Evolutionary conservation across 768 basidiomycete species (phyloP).

Genomic region (Rhizopogon sp.): DNA sequence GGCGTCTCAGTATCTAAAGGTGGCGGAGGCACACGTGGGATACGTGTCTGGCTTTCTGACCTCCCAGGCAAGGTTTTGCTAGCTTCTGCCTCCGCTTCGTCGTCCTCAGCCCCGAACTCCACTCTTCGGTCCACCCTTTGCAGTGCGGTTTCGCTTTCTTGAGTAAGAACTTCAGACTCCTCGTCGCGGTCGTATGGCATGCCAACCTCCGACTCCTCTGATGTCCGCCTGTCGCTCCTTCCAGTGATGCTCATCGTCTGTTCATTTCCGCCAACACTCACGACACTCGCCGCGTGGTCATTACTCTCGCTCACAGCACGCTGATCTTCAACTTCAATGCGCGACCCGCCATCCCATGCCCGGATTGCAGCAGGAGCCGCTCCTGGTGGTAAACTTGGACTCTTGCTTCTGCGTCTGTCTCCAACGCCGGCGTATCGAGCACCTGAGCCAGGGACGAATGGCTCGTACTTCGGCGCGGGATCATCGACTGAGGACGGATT

Average conservation of each 20-base stretch:
- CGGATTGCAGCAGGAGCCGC: slow-evolving; percentile 34
- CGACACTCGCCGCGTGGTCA: neutral
- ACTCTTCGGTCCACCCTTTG: neutral
- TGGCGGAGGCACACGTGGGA: slow-evolving; percentile 36
- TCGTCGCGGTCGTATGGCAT: slow-evolving; percentile 22
- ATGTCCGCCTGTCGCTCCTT: neutral
- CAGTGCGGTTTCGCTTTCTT: slow-evolving; percentile 2
- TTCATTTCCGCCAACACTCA: neutral
- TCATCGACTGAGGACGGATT: slow-evolving; percentile 20
- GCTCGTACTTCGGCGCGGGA: slow-evolving; percentile 34
- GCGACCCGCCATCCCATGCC: slow-evolving; percentile 31
- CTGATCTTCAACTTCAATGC: slow-evolving; percentile 20
- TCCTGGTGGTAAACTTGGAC: slow-evolving; percentile 37
- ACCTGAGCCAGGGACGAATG: slow-evolving; percentile 12
- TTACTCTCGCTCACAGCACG: neutral
- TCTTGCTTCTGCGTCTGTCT: slow-evolving; percentile 17
- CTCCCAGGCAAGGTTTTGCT: slow-evolving; percentile 8
- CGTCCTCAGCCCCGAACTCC: neutral
- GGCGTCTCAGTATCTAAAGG: slow-evolving; percentile 21
- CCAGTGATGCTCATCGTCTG: neutral
- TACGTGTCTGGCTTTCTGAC: slow-evolving; percentile 19
- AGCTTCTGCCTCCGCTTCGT: neutral
- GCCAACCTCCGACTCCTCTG: slow-evolving; percentile 1
- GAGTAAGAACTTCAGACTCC: slow-evolving; percentile 5
- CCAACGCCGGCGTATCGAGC: slow-evolving; percentile 7